Percentiles rank a stretch among this genome's conserved stretches.
phyloP scores from a whole-genome alignment of 805 yeast genomes.

The Zygosaccharomyces gambellarensis region DNA sequence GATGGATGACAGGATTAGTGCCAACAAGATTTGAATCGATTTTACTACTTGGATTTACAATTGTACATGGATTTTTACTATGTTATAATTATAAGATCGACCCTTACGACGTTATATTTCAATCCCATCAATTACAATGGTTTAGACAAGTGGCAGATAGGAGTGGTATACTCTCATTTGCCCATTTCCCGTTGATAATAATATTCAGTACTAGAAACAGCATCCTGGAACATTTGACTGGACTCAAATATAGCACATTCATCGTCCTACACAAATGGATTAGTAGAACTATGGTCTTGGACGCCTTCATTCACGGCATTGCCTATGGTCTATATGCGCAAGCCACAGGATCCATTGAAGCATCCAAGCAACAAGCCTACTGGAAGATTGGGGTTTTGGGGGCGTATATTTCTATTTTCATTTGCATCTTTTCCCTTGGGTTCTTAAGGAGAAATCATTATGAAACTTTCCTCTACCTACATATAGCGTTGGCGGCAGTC shows the following conservation, averaged over 20 bases:
- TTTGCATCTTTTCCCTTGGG: conserved; percentile 32
- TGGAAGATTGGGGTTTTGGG: conserved; percentile 45
- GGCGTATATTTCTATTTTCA: conserved; percentile 24
- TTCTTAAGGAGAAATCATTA: conserved; percentile 37
- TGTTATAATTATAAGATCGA: conserved; percentile 16
- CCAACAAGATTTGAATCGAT: conserved; percentile 25
- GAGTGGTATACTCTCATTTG: conserved; percentile 43
- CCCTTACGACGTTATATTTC: conserved; percentile 15
- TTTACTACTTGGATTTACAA: conserved; percentile 16
- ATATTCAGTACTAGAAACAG: conserved; percentile 73
- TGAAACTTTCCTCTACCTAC: conserved; percentile 44
- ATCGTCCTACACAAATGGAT: conserved; percentile 62
- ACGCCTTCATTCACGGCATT: conserved; percentile 38
- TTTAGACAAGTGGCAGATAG: conserved; percentile 41
- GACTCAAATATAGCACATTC: conserved; percentile 60
- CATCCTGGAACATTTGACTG: conserved; percentile 54
- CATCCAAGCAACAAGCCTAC: conserved; percentile 13
- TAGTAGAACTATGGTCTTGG: conserved; percentile 38
- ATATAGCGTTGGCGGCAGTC: conserved; percentile 39
- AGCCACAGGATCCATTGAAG: conserved; percentile 10
- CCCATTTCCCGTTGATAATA: conserved; percentile 49
- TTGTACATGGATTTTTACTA: conserved; percentile 15
- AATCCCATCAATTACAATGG: conserved; percentile 12
- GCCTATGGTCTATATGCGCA: conserved; percentile 38
- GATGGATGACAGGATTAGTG: conserved; percentile 13